Percentiles rank a stretch among this genome's conserved stretches.
Evolutionary conservation across 164 flowering plant species (phyloP).

Genomic region (Vitis cinerea): DNA sequence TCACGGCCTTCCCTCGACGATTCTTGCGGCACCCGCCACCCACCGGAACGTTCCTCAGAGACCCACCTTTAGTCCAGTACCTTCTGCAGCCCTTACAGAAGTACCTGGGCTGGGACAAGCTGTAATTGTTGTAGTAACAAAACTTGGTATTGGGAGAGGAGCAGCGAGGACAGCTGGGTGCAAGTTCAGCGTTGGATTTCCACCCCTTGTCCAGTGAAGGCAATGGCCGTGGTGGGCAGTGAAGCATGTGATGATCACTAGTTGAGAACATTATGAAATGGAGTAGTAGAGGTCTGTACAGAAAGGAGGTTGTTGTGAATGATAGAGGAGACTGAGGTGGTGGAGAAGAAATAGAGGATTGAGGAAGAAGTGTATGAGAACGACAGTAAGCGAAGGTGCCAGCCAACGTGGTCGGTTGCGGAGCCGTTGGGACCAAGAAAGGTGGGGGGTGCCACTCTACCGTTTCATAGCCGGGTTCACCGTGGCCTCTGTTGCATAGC

Average conservation of each 20-base stretch:
- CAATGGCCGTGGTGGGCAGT: slow-evolving; percentile 15
- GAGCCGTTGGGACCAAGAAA: slow-evolving; percentile 40
- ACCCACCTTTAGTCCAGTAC: slow-evolving; percentile 87
- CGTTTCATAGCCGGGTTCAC: slow-evolving; percentile 9
- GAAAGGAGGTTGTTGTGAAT: not conserved
- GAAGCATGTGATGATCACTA: slow-evolving; percentile 15
- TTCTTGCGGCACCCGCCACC: slow-evolving; percentile 77
- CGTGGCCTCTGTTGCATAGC: not conserved
- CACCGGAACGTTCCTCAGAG: slow-evolving; percentile 67
- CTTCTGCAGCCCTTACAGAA: slow-evolving; percentile 68
- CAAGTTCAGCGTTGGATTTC: slow-evolving; percentile 29
- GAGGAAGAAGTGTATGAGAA: not conserved
- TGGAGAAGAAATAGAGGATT: not conserved
- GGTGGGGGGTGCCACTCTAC: slow-evolving; percentile 4
- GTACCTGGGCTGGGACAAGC: slow-evolving; percentile 78
- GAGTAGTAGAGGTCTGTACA: not conserved
- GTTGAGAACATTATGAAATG: slow-evolving; percentile 10
- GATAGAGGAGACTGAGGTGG: slow-evolving; percentile 5
- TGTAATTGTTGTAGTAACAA: slow-evolving; percentile 79
- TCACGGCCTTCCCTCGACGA: slow-evolving; percentile 35
- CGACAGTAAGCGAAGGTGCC: not conserved
- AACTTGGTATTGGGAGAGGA: slow-evolving; percentile 62
- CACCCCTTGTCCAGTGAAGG: slow-evolving; percentile 21
- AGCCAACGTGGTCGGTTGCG: slow-evolving; percentile 39
- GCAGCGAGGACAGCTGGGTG: slow-evolving; percentile 61